Conservation (phyloP, 2,329 filamentous ascomycete species). For the Xylariales sp. region DNA sequence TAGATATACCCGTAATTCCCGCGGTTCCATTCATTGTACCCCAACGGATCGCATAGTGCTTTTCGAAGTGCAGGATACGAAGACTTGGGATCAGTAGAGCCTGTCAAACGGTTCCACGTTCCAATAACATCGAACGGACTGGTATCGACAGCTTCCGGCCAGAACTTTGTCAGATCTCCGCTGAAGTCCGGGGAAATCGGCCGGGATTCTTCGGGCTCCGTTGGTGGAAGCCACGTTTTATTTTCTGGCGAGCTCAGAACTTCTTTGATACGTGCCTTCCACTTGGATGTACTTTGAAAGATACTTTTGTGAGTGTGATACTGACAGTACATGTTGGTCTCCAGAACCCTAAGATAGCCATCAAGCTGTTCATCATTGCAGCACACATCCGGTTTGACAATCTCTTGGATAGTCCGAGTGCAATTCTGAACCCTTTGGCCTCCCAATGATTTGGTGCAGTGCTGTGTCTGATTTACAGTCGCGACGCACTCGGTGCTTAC, state of each 20-base stretch:
- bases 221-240: not conserved
- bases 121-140: not conserved
- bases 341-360: not conserved
- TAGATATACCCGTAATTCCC: not conserved
- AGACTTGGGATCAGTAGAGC: no score
- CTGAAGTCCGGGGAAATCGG: not conserved
- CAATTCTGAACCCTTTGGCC: not conserved
- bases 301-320: not conserved
- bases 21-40: not conserved
- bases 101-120: no score
- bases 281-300: not conserved
- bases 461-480: not conserved
- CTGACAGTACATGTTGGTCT: not conserved
- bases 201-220: not conserved
- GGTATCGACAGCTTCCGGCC: not conserved
- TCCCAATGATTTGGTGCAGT: not conserved
- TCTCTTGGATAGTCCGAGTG: not conserved
- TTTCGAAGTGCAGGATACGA: not conserved
- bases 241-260: not conserved
- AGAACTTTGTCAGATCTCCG: not conserved
- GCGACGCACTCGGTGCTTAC: not conserved
- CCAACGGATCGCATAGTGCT: no score
- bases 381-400: not conserved
- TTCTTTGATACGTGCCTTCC: not conserved
- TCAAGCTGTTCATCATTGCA: not conserved